Conservation (phyloP, 2,329 filamentous ascomycete genomes). For the Diaporthe aspalathi region DNA sequence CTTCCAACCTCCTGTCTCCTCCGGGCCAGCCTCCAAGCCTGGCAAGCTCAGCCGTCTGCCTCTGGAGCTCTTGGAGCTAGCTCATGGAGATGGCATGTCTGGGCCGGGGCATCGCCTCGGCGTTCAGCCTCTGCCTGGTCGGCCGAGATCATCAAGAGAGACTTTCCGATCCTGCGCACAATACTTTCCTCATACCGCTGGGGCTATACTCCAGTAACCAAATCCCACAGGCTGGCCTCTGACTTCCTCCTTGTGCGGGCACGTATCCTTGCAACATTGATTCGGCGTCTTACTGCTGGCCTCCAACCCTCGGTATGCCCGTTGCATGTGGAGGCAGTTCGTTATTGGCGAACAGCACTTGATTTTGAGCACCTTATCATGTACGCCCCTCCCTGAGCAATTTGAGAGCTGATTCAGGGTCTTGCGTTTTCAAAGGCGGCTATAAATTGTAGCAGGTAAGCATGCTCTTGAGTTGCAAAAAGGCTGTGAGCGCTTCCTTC, state of each 20-base stretch:
- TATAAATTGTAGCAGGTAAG: conserved; percentile 12
- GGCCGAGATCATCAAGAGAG: conserved; percentile 7
- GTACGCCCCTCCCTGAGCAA: not conserved
- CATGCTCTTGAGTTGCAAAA: conserved; percentile 14
- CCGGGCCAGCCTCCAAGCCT: not conserved
- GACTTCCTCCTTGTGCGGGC: not conserved
- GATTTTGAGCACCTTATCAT: too few relatives aligned
- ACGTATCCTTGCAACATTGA: not conserved
- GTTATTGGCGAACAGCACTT: not conserved
- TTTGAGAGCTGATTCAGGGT: not conserved
- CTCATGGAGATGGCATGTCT: not conserved
- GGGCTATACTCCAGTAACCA: not conserved
- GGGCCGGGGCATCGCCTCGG: conserved; percentile 5
- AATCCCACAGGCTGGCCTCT: not conserved
- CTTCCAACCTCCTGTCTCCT: conserved; percentile 1
- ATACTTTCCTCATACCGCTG: conserved; percentile 6
- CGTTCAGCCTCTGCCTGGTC: conserved; percentile 15
- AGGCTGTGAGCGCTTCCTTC: not conserved
- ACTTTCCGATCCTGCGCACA: conserved; percentile 15
- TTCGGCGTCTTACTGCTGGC: not conserved
- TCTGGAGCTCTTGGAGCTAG: not conserved
- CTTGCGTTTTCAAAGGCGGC: not conserved
- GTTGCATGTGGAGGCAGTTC: not conserved
- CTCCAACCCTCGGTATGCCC: too few relatives aligned
- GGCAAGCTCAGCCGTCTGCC: conserved; percentile 6